Percentiles rank a stretch among this genome's conserved stretches.
Evolutionary conservation across 148 eudicot genomes (phyloP).

Genomic region (Persicaria maculosa): DNA sequence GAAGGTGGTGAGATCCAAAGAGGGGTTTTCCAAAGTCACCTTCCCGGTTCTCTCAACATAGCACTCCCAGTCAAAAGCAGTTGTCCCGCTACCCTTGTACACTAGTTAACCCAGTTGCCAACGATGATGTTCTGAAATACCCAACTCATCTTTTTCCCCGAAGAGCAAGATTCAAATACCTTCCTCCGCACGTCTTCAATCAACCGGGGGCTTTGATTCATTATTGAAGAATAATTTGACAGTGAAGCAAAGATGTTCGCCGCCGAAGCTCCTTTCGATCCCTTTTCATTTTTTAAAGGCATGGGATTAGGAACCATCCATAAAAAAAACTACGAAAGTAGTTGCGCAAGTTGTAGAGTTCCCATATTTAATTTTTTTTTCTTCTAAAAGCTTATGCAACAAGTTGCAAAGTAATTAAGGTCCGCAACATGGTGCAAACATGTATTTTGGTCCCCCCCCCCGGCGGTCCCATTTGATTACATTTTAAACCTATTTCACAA

Average conservation of each 20-base stretch:
- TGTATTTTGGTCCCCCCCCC: too few relatives aligned
- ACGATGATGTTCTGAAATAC: neutral
- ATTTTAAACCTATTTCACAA: too few relatives aligned
- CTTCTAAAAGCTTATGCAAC: too few relatives aligned
- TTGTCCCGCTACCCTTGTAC: neutral
- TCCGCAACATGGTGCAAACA: too few relatives aligned
- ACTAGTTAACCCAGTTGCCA: neutral
- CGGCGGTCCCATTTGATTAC: too few relatives aligned
- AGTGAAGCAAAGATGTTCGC: conserved; percentile 7
- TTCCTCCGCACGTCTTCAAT: neutral
- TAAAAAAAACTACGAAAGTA: too few relatives aligned
- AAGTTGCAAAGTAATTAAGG: too few relatives aligned
- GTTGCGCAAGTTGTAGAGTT: too few relatives aligned
- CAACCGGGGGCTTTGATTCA: conserved; percentile 5
- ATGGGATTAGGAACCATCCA: too few relatives aligned
- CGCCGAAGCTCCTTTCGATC: conserved; percentile 21
- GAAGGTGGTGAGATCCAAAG: neutral
- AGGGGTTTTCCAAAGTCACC: neutral
- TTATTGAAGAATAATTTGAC: conserved; percentile 17
- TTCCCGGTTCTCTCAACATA: neutral
- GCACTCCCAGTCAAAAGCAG: neutral
- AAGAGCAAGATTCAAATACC: too few relatives aligned
- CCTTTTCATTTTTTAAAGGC: conserved; percentile 11
- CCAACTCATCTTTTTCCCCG: neutral
- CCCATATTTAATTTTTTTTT: too few relatives aligned